Evolutionary conservation across 257 asterid genomes (phyloP), one percentile per base, ranked within the genome.

Genomic region (Euphrasia confusa): DNA sequence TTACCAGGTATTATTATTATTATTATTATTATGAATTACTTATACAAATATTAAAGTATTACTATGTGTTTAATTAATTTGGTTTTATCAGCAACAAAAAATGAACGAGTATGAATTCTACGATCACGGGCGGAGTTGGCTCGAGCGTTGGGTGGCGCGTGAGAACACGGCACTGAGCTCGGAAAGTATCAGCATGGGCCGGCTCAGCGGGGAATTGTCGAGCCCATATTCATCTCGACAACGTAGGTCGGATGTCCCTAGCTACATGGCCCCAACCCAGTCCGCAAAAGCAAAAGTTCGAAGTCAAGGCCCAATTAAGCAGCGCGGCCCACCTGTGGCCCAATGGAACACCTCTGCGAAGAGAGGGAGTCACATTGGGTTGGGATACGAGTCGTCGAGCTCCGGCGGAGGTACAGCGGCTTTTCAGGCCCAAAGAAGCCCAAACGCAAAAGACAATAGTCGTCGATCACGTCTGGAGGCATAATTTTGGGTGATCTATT

Each of bases 231-330:
- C 64, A 2, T 42, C 74, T 11, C 73, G 78, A 5, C 85, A 71
- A 35, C 71, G 77, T 0, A 66, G 73, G 0, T 13, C 66, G 68
- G 73, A 59, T 14, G 57, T 68, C 45, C 98, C 98, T 0, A 86
- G 97, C 67, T 92, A 84, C 65, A 89, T 92, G 98, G 86, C 87
- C 74, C 87, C 88, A 4, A 92, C 98, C 11, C 78, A 88, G 62
- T 88, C 98, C 0, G 91, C 98, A 0, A 88, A 83, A 63, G 97
- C 98, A 0, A 92, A 88, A 74, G 89, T 79, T 1, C 64, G 85
- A 13, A 53, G 61, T 44, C 92, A 78, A 61, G 90, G 83, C 71
- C 71, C 76, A 2, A 14, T 28, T 2, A 82, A 70, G 66, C 80
- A 73, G 26, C 75, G 72, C 0, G 69, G 80, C 84, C 82, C 87